Percentiles rank a stretch among this genome's conserved stretches.
These are phyloP conservation scores for Thymus quinquecostatus DNA, from an alignment of 257 asterid species.

Conservation along the genomic window DNA sequence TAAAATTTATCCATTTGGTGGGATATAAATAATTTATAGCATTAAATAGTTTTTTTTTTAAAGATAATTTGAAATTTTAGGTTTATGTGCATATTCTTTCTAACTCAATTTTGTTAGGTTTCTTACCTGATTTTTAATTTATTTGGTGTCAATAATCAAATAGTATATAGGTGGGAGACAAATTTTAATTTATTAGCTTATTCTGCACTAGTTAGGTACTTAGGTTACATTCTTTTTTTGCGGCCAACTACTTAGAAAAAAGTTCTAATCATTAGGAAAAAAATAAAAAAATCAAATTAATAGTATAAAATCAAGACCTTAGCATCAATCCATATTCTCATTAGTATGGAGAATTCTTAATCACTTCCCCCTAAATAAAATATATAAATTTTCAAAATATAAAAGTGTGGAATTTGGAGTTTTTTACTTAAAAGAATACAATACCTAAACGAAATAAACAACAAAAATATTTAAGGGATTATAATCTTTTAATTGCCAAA, in stretches of 20 bases:
- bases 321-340: background rate
- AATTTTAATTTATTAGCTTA: slow-evolving; percentile 22
- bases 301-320: background rate
- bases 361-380: background rate
- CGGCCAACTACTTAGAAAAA: slow-evolving; percentile 38
- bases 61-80: background rate
- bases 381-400: background rate
- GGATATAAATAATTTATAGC: too few relatives aligned
- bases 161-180: slow-evolving; percentile 27
- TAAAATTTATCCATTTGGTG: too few relatives aligned
- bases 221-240: slow-evolving; percentile 19
- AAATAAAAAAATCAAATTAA: too few relatives aligned
- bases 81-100: slow-evolving; percentile 17
- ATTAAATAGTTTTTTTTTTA: too few relatives aligned
- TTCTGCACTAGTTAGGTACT: slow-evolving; percentile 41
- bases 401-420: background rate
- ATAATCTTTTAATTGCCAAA: background rate
- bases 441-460: background rate
- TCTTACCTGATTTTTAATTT: slow-evolving; percentile 33
- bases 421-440: too few relatives aligned
- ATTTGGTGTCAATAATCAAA: background rate
- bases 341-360: background rate
- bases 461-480: background rate
- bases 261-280: slow-evolving; percentile 27
- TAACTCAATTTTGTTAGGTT: slow-evolving; percentile 16